phyloP scores from a whole-genome alignment of 306 rosid species.

The Trichosanthes cucumerina region DNA sequence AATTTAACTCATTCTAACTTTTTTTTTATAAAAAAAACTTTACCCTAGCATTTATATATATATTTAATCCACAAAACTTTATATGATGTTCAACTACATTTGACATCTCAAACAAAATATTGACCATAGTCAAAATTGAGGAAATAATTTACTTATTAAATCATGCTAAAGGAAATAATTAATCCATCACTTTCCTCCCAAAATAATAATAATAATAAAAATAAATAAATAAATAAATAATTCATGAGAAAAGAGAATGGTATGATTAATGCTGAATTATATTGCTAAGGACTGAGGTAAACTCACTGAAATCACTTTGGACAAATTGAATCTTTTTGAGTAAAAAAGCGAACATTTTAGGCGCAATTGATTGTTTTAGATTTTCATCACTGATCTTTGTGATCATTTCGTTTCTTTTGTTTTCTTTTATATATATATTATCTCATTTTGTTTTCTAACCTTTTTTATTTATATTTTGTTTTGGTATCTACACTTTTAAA shows the following conservation, averaged over 20 bases:
- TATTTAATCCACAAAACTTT: background rate
- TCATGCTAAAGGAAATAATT: background rate
- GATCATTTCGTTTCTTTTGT: constrained; percentile 20
- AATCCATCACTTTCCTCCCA: background rate
- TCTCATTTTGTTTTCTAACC: background rate
- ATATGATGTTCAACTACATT: background rate
- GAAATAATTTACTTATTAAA: background rate
- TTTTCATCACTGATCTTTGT: constrained; percentile 2
- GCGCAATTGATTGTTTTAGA: background rate
- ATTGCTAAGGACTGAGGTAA: background rate
- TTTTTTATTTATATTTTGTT: no score
- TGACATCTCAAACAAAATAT: background rate
- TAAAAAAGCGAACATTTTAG: constrained; percentile 3
- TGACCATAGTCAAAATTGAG: background rate
- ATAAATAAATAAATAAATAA: background rate
- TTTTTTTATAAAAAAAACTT: no score
- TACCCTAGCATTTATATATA: no score
- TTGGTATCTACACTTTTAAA: background rate
- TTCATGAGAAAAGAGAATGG: background rate
- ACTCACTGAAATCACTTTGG: background rate
- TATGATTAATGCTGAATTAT: constrained; percentile 7
- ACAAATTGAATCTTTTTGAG: background rate
- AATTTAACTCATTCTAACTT: no score
- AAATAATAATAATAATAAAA: background rate
- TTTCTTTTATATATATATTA: background rate